phyloP scores from a whole-genome alignment of 2,329 filamentous ascomycete species.

The Pseudopyrenochaeta lycopersici region DNA sequence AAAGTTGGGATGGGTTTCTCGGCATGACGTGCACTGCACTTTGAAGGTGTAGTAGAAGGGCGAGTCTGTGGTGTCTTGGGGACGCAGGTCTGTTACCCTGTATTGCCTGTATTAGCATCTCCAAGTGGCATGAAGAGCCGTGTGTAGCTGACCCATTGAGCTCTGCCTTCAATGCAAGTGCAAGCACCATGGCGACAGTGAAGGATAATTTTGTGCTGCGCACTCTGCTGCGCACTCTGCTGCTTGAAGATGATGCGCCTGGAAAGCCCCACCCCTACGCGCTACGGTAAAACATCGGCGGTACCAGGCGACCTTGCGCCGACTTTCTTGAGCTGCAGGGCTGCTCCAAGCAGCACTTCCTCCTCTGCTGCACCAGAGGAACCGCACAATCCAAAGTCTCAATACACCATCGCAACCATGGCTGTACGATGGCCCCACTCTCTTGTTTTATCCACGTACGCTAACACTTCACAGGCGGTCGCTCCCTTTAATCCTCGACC shows the following conservation, averaged over 20 bases:
- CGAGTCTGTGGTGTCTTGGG: conserved; percentile 79
- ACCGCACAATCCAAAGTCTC: background rate
- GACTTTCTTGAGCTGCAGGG: conserved; percentile 23
- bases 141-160: conserved; percentile 40
- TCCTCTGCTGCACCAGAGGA: conserved; percentile 1
- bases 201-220: too few relatives aligned
- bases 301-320: conserved; percentile 10
- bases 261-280: background rate
- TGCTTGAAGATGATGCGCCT: background rate
- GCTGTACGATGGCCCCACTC: conserved; percentile 37
- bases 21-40: conserved; percentile 97
- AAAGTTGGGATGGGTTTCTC: conserved; percentile 87
- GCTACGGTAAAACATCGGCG: background rate
- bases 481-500: conserved; percentile 96
- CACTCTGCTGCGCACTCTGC: too few relatives aligned
- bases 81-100: conserved; percentile 90
- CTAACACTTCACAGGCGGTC: conserved; percentile 53
- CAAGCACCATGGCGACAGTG: conserved; percentile 41
- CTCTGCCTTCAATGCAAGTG: conserved; percentile 50
- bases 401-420: conserved; percentile 42
- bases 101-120: background rate
- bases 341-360: conserved; percentile 5
- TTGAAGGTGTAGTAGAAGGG: conserved; percentile 98
- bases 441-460: background rate
- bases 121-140: background rate